phyloP scores from a whole-genome alignment of 805 yeast genomes.

The Yarrowia sp. region DNA sequence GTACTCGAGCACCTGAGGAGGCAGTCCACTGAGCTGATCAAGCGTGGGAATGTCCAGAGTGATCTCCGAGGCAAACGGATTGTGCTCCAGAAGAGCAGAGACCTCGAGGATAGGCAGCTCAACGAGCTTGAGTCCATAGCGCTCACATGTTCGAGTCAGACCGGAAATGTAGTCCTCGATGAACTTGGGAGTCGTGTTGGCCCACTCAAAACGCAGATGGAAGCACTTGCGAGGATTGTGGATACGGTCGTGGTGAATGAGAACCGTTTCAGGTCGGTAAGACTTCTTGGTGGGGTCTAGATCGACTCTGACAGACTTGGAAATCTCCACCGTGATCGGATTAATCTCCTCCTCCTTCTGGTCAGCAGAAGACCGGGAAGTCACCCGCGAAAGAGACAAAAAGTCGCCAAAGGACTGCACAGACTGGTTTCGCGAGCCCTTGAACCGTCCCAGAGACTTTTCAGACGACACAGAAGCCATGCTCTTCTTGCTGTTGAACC shows the following conservation, averaged over 20 bases:
- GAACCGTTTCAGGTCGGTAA: conserved; percentile 70
- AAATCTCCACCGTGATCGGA: conserved; percentile 41
- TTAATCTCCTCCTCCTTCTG: neutral
- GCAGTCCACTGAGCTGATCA: neutral
- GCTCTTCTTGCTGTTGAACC: conserved; percentile 20
- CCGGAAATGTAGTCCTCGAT: conserved; percentile 73
- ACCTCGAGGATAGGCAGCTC: conserved; percentile 92
- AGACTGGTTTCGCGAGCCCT: neutral
- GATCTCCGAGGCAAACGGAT: conserved; percentile 75
- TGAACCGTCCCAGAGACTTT: neutral
- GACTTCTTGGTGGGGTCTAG: conserved; percentile 73
- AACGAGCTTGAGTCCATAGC: conserved; percentile 76
- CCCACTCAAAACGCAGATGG: conserved; percentile 90
- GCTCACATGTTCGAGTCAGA: conserved; percentile 80
- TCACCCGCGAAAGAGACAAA: neutral
- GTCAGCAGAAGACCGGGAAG: neutral
- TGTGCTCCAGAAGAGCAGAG: conserved; percentile 66
- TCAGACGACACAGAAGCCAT: conserved; percentile 15
- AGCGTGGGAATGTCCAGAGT: neutral
- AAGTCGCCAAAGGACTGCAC: conserved; percentile 20
- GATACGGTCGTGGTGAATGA: conserved; percentile 85
- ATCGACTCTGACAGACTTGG: conserved; percentile 65
- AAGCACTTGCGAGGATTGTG: conserved; percentile 95
- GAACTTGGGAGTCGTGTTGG: conserved; percentile 80
- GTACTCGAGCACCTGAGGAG: neutral